These are phyloP conservation scores for Cocos nucifera DNA, from an alignment of 176 grass and related monocot species.

Conservation along the genomic window DNA sequence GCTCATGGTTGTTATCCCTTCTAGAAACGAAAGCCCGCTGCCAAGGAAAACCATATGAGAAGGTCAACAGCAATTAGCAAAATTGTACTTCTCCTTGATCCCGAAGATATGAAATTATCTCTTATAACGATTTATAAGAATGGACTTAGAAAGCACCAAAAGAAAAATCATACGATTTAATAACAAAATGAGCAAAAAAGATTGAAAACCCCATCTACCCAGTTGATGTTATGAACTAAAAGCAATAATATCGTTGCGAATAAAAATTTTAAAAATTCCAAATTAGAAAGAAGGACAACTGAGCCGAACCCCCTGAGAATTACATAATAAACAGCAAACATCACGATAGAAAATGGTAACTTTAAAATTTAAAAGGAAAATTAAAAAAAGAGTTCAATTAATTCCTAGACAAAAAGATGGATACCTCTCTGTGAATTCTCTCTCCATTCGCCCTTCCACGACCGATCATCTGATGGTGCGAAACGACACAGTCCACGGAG, in stretches of 20 bases:
- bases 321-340: too few relatives aligned
- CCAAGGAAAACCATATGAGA: conserved; percentile 4
- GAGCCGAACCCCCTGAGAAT: too few relatives aligned
- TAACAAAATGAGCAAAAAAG: too few relatives aligned
- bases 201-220: too few relatives aligned
- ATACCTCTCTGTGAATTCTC: conserved; percentile 59
- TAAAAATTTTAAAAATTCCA: too few relatives aligned
- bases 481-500: conserved; percentile 81
- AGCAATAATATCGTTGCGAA: too few relatives aligned
- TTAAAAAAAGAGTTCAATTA: not conserved
- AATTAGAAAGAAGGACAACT: too few relatives aligned
- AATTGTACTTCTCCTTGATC: not conserved
- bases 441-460: conserved; percentile 30
- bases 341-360: not conserved
- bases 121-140: not conserved
- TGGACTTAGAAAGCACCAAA: too few relatives aligned
- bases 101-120: conserved; percentile 4
- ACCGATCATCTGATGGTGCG: conserved; percentile 31
- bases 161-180: too few relatives aligned
- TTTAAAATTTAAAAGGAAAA: not conserved
- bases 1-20: conserved; percentile 30
- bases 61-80: conserved; percentile 5
- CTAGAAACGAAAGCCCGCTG: conserved; percentile 26
- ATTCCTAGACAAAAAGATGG: not conserved
- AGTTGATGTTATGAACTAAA: too few relatives aligned